Evolutionary conservation across 164 flowering plant genomes (phyloP).

Genomic region (Berberis vulgaris): DNA sequence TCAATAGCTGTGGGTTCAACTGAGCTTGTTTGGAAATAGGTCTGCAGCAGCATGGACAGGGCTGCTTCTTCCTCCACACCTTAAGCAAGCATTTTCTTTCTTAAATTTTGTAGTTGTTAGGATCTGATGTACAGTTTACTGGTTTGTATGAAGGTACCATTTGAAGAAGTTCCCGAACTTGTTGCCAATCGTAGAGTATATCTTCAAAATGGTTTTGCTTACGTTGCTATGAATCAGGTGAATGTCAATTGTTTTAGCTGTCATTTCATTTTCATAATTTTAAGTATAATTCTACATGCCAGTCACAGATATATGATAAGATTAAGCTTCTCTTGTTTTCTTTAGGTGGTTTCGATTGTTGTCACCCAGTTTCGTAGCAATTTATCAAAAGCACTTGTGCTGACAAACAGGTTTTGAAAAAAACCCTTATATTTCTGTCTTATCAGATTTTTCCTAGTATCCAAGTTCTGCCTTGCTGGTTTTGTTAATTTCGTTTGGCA

Average conservation of each 20-base stretch:
- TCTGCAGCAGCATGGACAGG: neutral
- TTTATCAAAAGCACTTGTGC: constrained; percentile 74
- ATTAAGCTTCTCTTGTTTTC: constrained; percentile 2
- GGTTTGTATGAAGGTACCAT: constrained; percentile 59
- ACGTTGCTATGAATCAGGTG: constrained; percentile 85
- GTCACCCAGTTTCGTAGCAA: constrained; percentile 70
- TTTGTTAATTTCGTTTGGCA: no score
- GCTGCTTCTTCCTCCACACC: neutral
- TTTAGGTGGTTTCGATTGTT: constrained; percentile 68
- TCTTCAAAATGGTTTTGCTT: constrained; percentile 65
- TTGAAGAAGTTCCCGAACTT: constrained; percentile 94
- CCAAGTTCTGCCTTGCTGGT: no score
- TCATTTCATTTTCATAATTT: neutral
- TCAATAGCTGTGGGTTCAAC: no score
- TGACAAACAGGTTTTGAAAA: constrained; percentile 65
- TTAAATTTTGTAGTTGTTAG: neutral
- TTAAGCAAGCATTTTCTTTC: neutral
- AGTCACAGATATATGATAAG: neutral
- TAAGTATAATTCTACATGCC: neutral
- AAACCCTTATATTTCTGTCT: neutral
- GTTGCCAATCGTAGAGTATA: constrained; percentile 72
- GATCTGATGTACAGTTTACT: constrained; percentile 5
- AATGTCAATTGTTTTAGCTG: constrained; percentile 4
- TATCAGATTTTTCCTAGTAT: no score
- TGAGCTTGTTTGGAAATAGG: no score